Evolutionary conservation across 2,329 filamentous ascomycete genomes (phyloP).

Genomic region (Fusarium temperatum): DNA sequence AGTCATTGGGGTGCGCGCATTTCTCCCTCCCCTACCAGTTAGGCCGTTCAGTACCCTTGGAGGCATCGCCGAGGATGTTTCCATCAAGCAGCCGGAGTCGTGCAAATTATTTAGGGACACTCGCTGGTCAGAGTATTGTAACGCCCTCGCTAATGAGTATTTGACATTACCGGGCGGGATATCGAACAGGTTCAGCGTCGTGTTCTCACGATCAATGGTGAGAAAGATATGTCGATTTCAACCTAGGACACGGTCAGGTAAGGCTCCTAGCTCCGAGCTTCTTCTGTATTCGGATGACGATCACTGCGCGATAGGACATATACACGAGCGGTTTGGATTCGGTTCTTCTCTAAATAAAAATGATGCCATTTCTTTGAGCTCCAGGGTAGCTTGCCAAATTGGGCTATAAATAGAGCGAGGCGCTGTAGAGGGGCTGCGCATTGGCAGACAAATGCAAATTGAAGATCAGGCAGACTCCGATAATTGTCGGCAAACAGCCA

Average conservation of each 20-base stretch:
- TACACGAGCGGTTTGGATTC: accelerated
- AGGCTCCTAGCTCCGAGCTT: accelerated
- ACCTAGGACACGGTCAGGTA: no score
- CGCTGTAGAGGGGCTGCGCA: background rate
- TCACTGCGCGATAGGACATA: background rate
- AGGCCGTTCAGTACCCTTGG: accelerated
- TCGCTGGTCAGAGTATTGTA: no score
- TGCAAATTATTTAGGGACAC: no score
- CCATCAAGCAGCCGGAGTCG: no score
- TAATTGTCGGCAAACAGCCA: accelerated
- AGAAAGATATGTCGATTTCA: accelerated
- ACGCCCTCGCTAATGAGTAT: no score
- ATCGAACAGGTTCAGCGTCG: no score
- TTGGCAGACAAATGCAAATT: background rate
- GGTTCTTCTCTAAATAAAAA: background rate
- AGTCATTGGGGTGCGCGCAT: background rate
- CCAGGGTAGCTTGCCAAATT: background rate
- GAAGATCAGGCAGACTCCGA: background rate
- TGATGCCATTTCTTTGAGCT: accelerated
- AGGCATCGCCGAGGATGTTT: no score
- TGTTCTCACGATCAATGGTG: no score
- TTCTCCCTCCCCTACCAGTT: background rate
- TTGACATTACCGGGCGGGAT: accelerated
- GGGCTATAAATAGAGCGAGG: background rate
- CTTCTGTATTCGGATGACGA: accelerated